Evolutionary conservation across 345 rosid genomes (phyloP).

Genomic region (Dipteronia dyeriana): DNA sequence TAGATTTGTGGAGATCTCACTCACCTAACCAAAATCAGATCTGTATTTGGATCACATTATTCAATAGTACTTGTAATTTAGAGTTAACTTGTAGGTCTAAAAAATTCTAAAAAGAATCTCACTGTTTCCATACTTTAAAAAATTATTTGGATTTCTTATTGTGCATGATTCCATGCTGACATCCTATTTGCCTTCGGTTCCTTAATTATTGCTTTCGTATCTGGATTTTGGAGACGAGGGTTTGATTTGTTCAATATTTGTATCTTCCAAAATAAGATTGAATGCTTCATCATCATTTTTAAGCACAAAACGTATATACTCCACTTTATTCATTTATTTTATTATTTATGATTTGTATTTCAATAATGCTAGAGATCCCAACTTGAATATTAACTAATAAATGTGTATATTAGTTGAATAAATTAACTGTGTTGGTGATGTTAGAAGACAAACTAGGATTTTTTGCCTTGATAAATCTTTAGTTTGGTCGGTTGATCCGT

Average conservation of each 20-base stretch:
- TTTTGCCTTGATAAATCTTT: no score
- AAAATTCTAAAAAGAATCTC: conserved; percentile 18
- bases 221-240: not conserved
- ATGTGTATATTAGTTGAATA: no score
- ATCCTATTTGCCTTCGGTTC: not conserved
- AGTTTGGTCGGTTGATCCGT: no score
- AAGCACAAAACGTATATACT: no score
- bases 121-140: not conserved
- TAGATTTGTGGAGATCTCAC: conserved; percentile 27
- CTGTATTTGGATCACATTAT: conserved; percentile 20
- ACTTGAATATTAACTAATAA: no score
- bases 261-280: not conserved
- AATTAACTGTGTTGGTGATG: no score
- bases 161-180: not conserved
- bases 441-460: no score
- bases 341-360: no score
- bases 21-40: conserved; percentile 24
- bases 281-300: not conserved
- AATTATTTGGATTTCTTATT: not conserved
- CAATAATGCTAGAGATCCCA: no score
- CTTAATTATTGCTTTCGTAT: conserved; percentile 4
- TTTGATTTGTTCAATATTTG: not conserved
- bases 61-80: no score
- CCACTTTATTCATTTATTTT: no score
- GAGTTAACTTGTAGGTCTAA: not conserved